Evolutionary conservation across 2,329 filamentous ascomycete species (phyloP).

Genomic region (Pestalotiopsis sp.): DNA sequence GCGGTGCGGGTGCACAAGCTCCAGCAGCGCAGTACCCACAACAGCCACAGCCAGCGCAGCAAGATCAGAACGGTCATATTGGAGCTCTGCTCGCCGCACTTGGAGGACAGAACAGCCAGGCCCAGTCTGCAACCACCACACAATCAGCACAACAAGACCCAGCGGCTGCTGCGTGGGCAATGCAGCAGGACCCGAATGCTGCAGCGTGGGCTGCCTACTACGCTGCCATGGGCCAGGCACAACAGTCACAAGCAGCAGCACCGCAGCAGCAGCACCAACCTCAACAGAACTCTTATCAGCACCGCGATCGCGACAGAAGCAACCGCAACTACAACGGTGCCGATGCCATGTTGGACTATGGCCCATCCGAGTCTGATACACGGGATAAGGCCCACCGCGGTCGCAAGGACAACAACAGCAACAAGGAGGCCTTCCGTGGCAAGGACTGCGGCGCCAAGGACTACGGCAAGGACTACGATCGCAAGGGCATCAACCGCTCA

Average conservation of each 20-base stretch:
- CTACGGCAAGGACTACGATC: constrained; percentile 25
- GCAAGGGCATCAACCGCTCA: constrained; percentile 54
- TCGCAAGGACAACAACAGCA: constrained; percentile 28
- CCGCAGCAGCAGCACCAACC: constrained; percentile 7
- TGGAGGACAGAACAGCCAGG: constrained; percentile 14
- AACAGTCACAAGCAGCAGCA: not conserved
- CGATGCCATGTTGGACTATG: constrained; percentile 15
- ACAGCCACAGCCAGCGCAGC: constrained; percentile 20
- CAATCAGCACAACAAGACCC: constrained; percentile 2
- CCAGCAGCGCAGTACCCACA: constrained; percentile 19
- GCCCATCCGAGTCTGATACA: constrained; percentile 14
- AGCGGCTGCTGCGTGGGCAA: constrained; percentile 1
- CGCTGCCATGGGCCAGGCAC: not conserved
- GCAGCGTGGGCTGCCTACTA: constrained; percentile 16
- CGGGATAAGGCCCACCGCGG: constrained; percentile 36
- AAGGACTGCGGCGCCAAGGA: no score
- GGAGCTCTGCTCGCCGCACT: constrained; percentile 29
- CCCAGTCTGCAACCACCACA: not conserved
- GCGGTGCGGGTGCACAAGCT: constrained; percentile 3
- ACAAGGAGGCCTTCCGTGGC: constrained; percentile 22
- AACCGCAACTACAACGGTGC: constrained; percentile 20
- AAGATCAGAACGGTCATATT: constrained; percentile 24
- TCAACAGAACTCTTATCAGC: constrained; percentile 2
- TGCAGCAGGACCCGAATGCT: constrained; percentile 12
- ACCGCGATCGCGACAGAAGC: constrained; percentile 24